Percentiles rank a stretch among this genome's conserved stretches.
Evolutionary conservation across 2,329 filamentous ascomycete species (phyloP).

Genomic region (Talaromyces amestolkiae): DNA sequence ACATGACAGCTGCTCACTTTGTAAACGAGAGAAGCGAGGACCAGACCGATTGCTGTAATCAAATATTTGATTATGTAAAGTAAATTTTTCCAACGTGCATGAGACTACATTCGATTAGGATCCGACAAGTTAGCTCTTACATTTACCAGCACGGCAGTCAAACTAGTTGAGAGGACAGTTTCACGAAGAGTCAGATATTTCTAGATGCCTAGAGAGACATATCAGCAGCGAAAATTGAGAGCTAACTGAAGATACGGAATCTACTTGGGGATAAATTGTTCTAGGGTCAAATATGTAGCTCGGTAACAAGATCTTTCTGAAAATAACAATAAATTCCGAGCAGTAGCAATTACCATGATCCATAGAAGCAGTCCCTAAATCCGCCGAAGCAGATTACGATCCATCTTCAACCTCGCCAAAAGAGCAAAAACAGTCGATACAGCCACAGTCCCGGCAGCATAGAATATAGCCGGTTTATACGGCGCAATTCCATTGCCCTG

Average conservation of each 20-base stretch:
- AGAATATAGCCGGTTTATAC: conserved; percentile 1
- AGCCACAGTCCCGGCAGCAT: neutral
- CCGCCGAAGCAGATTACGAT: neutral
- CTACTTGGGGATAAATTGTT: neutral
- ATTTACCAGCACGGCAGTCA: neutral
- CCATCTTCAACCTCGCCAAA: neutral
- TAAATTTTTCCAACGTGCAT: neutral
- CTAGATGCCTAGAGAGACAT: too few relatives aligned
- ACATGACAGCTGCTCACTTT: neutral
- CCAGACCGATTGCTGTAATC: neutral
- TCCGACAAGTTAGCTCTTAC: neutral
- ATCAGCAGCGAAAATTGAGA: neutral
- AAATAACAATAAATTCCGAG: neutral
- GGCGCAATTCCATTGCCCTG: neutral
- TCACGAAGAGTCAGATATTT: too few relatives aligned
- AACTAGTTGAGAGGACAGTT: too few relatives aligned
- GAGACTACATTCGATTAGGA: neutral
- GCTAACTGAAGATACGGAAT: neutral
- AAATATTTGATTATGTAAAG: neutral
- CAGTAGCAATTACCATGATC: neutral
- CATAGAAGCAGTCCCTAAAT: neutral
- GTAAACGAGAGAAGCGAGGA: neutral
- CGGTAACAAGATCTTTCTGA: neutral
- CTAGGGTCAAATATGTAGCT: neutral
- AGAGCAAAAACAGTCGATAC: conserved; percentile 1